Percentiles rank a stretch among this genome's conserved stretches.
Evolutionary conservation across 2,329 filamentous ascomycete species (phyloP).

Genomic region (Trichoderma simmonsii): DNA sequence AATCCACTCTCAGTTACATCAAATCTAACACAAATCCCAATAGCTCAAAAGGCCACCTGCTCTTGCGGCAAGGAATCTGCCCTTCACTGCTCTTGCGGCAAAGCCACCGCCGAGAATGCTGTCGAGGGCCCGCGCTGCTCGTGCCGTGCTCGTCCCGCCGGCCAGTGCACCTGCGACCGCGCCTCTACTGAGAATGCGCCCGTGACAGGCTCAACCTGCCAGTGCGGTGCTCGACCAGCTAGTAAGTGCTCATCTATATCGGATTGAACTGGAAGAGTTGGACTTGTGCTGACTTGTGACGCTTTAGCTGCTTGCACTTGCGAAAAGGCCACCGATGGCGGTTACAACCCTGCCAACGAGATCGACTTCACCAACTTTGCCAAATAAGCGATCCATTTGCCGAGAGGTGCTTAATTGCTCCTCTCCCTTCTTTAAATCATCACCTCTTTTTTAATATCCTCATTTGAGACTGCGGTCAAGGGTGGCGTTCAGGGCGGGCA

Average conservation of each 20-base stretch:
- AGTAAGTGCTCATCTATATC: slow-evolving; percentile 45
- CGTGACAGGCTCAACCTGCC: slow-evolving; percentile 60
- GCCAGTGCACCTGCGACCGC: slow-evolving; percentile 78
- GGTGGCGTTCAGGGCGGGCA: slow-evolving; percentile 12
- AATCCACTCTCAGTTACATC: background rate
- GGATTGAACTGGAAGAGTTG: background rate
- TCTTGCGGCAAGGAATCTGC: slow-evolving; percentile 88
- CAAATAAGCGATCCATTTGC: slow-evolving; percentile 1
- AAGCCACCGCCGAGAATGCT: slow-evolving; percentile 71
- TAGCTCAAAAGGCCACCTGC: slow-evolving; percentile 67
- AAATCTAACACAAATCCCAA: background rate
- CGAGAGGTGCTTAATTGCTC: background rate
- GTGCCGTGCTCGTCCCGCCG: slow-evolving; percentile 76
- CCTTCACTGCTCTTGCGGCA: slow-evolving; percentile 81
- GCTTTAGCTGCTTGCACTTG: slow-evolving; percentile 70
- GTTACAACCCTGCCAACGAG: slow-evolving; percentile 64
- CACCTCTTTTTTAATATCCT: background rate
- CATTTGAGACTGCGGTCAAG: background rate
- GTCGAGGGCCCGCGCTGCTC: slow-evolving; percentile 73
- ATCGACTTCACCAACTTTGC: slow-evolving; percentile 77
- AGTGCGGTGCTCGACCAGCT: slow-evolving; percentile 71
- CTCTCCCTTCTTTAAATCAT: background rate
- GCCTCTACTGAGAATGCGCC: slow-evolving; percentile 66
- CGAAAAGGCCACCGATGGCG: slow-evolving; percentile 65
- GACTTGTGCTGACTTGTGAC: slow-evolving; percentile 20